phyloP scores from a whole-genome alignment of 2,329 filamentous ascomycete genomes.

The Grosmannia serpens region DNA sequence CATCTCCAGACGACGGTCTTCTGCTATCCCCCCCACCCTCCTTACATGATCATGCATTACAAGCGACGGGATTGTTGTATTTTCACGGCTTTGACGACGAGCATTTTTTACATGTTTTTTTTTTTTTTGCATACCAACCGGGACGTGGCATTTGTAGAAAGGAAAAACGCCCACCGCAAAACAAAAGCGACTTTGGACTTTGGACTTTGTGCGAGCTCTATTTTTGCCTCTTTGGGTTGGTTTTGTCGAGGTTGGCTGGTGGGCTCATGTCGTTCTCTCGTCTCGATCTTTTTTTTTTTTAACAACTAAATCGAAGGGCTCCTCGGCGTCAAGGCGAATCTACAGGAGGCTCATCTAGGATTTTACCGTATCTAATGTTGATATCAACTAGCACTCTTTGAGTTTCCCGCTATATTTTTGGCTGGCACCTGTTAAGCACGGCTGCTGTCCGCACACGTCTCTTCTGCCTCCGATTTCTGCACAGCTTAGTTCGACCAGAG shows the following conservation, averaged over 20 bases:
- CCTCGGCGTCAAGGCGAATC: neutral
- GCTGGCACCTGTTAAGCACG: too few species aligned
- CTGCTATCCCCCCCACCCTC: neutral
- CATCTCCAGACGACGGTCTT: neutral
- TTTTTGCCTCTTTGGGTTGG: neutral
- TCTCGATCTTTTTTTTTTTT: neutral
- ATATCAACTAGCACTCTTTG: neutral
- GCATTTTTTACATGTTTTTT: neutral
- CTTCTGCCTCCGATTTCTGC: neutral
- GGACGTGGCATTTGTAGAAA: neutral
- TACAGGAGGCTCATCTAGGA: neutral
- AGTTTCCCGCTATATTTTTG: neutral
- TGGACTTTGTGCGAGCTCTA: neutral
- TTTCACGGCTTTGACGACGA: neutral
- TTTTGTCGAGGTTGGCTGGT: neutral
- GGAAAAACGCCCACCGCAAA: neutral
- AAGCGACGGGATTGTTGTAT: neutral
- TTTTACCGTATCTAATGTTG: neutral
- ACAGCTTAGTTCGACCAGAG: neutral
- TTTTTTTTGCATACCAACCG: neutral
- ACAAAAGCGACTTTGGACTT: neutral
- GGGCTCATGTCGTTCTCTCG: neutral
- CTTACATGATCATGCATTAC: neutral
- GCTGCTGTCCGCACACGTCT: too few species aligned
- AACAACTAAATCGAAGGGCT: neutral